Conservation (phyloP, 163 green algal genomes). For the Coccomyxa subellipsoidea region DNA sequence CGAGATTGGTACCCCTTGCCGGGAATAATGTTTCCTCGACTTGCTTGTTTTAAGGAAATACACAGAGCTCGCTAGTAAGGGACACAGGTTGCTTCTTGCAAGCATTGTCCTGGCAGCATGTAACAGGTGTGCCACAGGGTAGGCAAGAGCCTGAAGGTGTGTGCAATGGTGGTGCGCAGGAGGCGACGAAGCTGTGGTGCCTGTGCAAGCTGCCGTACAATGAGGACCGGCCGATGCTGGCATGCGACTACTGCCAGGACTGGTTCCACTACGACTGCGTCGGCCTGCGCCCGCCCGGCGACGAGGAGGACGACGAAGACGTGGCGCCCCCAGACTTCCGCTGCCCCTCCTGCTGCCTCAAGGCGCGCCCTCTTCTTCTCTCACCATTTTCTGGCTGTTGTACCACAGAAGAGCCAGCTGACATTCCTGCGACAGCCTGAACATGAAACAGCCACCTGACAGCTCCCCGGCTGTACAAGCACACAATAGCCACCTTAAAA, state of each 20-base stretch:
- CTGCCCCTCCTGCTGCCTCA: conserved; percentile 51
- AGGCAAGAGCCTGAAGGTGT: neutral
- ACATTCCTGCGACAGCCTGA: too few relatives aligned
- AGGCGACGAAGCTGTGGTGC: conserved; percentile 45
- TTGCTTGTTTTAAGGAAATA: too few relatives aligned
- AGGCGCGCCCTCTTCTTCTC: conserved; percentile 10
- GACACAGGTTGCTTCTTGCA: too few relatives aligned
- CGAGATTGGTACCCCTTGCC: too few relatives aligned
- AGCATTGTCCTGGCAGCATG: too few relatives aligned
- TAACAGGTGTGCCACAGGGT: too few relatives aligned
- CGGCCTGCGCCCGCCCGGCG: conserved; percentile 31
- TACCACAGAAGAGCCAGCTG: neutral
- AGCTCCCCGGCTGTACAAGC: too few relatives aligned
- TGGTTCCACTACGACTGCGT: conserved; percentile 57
- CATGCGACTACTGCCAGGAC: conserved; percentile 47
- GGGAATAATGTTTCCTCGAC: too few relatives aligned
- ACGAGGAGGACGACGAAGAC: conserved; percentile 37
- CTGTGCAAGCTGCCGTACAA: conserved; percentile 49
- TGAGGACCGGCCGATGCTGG: conserved; percentile 44
- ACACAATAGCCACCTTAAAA: too few relatives aligned
- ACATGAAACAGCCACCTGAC: too few relatives aligned
- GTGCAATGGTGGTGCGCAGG: conserved; percentile 15
- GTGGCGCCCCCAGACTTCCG: conserved; percentile 38
- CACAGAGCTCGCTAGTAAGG: too few relatives aligned
- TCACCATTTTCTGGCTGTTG: neutral